Evolutionary conservation across 176 grass and related monocot species (phyloP).

Genomic region (Puccinellia tenuiflora): DNA sequence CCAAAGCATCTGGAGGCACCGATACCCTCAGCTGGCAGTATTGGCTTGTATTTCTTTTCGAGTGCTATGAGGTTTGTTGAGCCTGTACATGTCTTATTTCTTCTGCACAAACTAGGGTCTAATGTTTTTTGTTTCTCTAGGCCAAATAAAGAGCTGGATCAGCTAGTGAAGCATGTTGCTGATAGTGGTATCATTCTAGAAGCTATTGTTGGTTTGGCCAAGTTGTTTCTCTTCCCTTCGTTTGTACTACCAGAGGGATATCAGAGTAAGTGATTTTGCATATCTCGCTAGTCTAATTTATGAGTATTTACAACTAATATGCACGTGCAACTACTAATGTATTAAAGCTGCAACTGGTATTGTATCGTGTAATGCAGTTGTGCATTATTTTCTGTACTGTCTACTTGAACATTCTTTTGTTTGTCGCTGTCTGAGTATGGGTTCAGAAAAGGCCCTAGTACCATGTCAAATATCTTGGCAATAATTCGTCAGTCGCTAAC

Average conservation of each 20-base stretch:
- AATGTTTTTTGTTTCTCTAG: conserved; percentile 31
- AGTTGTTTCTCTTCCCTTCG: conserved; percentile 52
- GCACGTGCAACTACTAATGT: background rate
- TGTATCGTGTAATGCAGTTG: background rate
- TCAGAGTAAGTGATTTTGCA: conserved; percentile 37
- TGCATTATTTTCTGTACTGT: background rate
- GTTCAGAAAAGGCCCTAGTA: background rate
- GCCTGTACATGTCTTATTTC: background rate
- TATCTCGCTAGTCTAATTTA: conserved; percentile 7
- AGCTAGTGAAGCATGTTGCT: conserved; percentile 32
- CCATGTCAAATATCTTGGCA: background rate
- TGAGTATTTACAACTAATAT: background rate
- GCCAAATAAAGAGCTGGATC: conserved; percentile 45
- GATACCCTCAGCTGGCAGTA: conserved; percentile 37
- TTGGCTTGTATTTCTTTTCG: conserved; percentile 75
- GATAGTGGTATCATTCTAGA: conserved; percentile 37
- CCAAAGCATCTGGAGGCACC: conserved; percentile 43
- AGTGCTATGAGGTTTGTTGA: conserved; percentile 40
- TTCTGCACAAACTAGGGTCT: conserved; percentile 10
- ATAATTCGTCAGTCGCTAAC: background rate
- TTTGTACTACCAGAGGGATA: conserved; percentile 35
- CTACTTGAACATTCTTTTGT: background rate
- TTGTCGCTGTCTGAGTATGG: background rate
- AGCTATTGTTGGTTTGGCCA: conserved; percentile 32
- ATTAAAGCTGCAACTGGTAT: background rate